Evolutionary conservation across 208 protist species (phyloP), one percentile per base, ranked within the genome.

Genomic region (Leishmania braziliensis): DNA sequence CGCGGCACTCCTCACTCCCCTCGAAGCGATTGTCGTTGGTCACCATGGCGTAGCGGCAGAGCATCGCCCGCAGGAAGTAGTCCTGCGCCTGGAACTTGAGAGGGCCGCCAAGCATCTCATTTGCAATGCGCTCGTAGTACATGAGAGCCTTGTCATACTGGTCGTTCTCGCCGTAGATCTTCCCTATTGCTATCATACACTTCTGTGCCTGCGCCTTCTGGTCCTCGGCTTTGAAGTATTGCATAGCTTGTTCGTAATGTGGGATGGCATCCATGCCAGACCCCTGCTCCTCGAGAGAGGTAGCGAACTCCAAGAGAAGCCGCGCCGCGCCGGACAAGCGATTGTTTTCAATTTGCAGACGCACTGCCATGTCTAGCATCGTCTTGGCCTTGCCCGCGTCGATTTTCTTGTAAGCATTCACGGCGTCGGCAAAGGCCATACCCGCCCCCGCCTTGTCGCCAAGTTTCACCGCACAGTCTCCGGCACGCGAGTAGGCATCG

Each of bases 51-150:
- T 94, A 90, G 71, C 91, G 88, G 81, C 93, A 98, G 10, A 97
- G 81, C 89, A 96, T 95, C 33, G 93, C 91, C 3, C 91, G 86
- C 14, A 98, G 63, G 77, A 93, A 96, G 86, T 92, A 95, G 54
- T 98, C 94, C 88, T 97, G 94, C 29, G 94, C 96, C 71, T 96
- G 90, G 62, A 91, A 92, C 80, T 95, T 96, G 68, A 98, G 83
- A 12, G 93, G 89, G 10, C 94, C 91, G 23, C 87, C 89, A n/a
- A 97, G 80, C 85, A 90, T 92, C 56, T 84, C 83, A 74, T 85
- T 89, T 8, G 89, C 93, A 46, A 93, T 77, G 51, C 88, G 87
- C 84, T 98, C 96, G 85, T 94, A 98, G 73, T 92, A 89, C 79
- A 88, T 87, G 76, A 97, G 84, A 16, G 93, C 87, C 83, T 96